Conservation (phyloP, 306 rosid genomes). For the Quercus variabilis region DNA sequence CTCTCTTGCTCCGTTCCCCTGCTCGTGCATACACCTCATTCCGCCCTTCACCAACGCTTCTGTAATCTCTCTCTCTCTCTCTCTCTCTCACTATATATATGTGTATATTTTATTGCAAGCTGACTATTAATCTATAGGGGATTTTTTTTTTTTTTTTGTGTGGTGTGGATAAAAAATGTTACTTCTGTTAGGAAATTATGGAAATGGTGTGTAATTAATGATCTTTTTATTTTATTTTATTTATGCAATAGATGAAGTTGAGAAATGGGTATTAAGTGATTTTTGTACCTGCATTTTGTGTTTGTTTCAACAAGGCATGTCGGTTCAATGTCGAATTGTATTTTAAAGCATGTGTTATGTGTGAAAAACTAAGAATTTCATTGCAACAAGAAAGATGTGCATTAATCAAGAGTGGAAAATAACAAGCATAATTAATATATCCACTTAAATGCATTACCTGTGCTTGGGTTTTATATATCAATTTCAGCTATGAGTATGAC, state of each 20-base stretch:
- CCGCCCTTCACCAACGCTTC: constrained; percentile 40
- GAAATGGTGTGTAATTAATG: not conserved
- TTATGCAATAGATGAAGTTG: not conserved
- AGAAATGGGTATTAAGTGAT: not conserved
- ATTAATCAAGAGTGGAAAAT: not conserved
- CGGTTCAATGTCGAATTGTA: not conserved
- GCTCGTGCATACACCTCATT: constrained; percentile 30
- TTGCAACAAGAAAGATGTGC: not conserved
- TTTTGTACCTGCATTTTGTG: not conserved
- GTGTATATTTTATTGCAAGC: not conserved
- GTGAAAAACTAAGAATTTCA: not conserved
- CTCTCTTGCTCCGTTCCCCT: constrained; percentile 40
- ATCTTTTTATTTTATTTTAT: not conserved
- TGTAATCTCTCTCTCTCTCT: constrained; percentile 41
- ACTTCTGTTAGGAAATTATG: not conserved
- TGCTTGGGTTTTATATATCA: not conserved
- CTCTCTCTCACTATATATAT: not conserved
- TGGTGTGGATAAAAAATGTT: not conserved
- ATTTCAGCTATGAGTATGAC: not conserved
- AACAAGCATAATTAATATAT: no score
- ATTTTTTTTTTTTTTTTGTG: no score
- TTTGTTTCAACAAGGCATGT: not conserved
- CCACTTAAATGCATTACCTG: not conserved
- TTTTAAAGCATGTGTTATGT: not conserved
- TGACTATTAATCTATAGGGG: no score